Percentiles rank a stretch among this genome's conserved stretches.
Conservation (phyloP, 345 rosid species). For the Pugionium cornutum region DNA sequence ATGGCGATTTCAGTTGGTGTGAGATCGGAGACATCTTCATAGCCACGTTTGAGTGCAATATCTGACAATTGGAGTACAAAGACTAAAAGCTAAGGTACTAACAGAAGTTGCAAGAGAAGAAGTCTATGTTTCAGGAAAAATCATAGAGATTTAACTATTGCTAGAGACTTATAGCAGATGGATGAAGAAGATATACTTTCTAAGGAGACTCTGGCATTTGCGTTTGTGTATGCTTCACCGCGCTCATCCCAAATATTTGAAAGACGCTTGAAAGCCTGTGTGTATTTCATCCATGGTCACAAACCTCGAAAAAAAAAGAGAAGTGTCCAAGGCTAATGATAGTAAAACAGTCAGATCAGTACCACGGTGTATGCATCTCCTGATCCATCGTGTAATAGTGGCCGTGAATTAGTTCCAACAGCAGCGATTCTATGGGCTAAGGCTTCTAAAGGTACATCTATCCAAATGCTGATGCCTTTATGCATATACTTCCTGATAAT, state of each 20-base stretch:
- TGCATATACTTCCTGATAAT: slow-evolving; percentile 64
- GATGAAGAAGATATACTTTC: slow-evolving; percentile 55
- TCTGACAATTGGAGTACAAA: slow-evolving; percentile 40
- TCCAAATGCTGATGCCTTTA: slow-evolving; percentile 83
- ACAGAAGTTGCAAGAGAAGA: too few species aligned
- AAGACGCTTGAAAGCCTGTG: slow-evolving; percentile 71
- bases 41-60: slow-evolving; percentile 74
- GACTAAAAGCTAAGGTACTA: too few species aligned
- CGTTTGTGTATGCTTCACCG: slow-evolving; percentile 64
- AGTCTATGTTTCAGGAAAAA: too few species aligned
- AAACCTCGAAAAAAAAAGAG: background rate
- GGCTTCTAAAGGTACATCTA: slow-evolving; percentile 95
- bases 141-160: too few species aligned
- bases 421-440: slow-evolving; percentile 90
- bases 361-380: slow-evolving; percentile 86
- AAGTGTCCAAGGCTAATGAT: slow-evolving; percentile 10
- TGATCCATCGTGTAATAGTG: slow-evolving; percentile 70
- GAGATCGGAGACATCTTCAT: slow-evolving; percentile 58
- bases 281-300: slow-evolving; percentile 9
- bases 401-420: slow-evolving; percentile 87
- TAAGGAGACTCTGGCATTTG: slow-evolving; percentile 75
- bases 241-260: slow-evolving; percentile 76
- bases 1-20: slow-evolving; percentile 76
- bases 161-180: background rate
- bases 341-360: slow-evolving; percentile 11